Evolutionary conservation across 2,329 filamentous ascomycete species (phyloP), one percentile per base, ranked within the genome.

Genomic region (Monosporascus sp.): DNA sequence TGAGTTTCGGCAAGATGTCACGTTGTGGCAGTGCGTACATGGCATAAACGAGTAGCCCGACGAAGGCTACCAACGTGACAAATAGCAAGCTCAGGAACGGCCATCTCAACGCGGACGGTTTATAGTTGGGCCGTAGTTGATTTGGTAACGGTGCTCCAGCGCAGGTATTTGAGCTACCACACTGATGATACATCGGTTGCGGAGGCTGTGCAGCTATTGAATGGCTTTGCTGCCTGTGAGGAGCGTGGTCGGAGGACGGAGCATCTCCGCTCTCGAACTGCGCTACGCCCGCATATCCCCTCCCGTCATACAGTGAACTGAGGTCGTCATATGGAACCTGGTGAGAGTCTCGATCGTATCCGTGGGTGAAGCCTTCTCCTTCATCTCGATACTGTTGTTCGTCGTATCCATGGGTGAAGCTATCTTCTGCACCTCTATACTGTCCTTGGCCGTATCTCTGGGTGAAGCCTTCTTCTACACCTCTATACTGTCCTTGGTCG

Each of bases 91-190:
- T 50, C 18, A 62, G 31, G 50, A 62, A 62, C 25, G 60, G 58
- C 58, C 60, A 62, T 55, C 55, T 47, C 18, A 60, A 31, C 5
- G 58, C 57, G 7, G 54, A 60, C 7, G 60, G 60, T 27, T 58
- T 60, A 48, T 62, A 61, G 39, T 62, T 60, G 24, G 58, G 60
- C 36, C 50, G 48, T 44, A 3, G 27, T 31, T 31, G 27, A 31
- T 31, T 31, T 8, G 27, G 27, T 31, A 31, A 11, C 9, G 27
- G 27, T 31, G 27, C 9, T 11, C 27, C 27, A 31, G 27, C 27
- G 5, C 27, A 31, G 11, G 27, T 11, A 31, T 9, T 9, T 31
- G 27, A 9, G 27, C 9, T 31, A 31, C 27, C 27, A 11, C 11
- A 31, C 27, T 31, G 41, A 6, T 24, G n/a, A 24, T 44, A 17